Evolutionary conservation across 331 rosid genomes (phyloP).

Genomic region (Arachis monticola): DNA sequence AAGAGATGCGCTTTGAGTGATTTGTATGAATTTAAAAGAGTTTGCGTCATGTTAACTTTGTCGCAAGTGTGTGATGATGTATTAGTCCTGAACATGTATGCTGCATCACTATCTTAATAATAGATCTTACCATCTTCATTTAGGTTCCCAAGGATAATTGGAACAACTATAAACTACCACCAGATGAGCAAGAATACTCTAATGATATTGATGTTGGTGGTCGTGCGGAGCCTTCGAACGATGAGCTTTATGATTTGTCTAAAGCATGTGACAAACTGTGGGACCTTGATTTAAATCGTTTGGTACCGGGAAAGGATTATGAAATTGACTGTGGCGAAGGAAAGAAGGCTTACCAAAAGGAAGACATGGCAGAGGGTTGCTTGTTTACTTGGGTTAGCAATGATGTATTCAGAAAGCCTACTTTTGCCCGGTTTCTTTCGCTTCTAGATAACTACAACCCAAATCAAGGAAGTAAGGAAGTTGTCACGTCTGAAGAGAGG

Average conservation of each 20-base stretch:
- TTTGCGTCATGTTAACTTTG: constrained; percentile 1
- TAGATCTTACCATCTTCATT: constrained; percentile 33
- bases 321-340: constrained; percentile 97
- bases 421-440: constrained; percentile 84
- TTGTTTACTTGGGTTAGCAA: constrained; percentile 75
- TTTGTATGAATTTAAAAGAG: constrained; percentile 8
- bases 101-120: constrained; percentile 28
- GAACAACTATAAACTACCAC: constrained; percentile 68
- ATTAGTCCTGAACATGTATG: constrained; percentile 30
- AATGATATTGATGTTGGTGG: constrained; percentile 63
- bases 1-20: constrained; percentile 19
- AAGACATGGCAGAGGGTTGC: constrained; percentile 78
- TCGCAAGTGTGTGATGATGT: background rate
- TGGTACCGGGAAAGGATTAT: constrained; percentile 81
- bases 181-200: constrained; percentile 77
- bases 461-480: constrained; percentile 76
- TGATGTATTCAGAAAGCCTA: constrained; percentile 72
- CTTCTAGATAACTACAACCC: constrained; percentile 94
- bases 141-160: constrained; percentile 79
- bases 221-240: constrained; percentile 62
- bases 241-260: constrained; percentile 76
- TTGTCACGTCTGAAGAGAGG: constrained; percentile 88
- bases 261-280: constrained; percentile 81
- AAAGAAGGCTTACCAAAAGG: constrained; percentile 70
- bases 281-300: constrained; percentile 84